phyloP scores from a whole-genome alignment of 176 grass and related monocot species.

The Triticum turgidum region DNA sequence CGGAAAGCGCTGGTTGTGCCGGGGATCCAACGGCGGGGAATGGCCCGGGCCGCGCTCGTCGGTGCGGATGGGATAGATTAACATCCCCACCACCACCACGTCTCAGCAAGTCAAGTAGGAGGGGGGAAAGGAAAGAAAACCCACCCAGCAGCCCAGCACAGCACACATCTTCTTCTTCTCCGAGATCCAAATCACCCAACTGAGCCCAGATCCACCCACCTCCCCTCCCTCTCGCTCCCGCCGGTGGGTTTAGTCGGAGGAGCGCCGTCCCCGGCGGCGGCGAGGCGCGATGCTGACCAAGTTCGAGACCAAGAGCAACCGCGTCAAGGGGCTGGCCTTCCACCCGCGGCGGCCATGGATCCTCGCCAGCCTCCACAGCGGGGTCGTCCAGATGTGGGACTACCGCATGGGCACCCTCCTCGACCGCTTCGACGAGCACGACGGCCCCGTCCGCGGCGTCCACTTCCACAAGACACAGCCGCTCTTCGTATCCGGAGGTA shows the following conservation, averaged over 20 bases:
- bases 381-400: constrained; percentile 93
- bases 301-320: constrained; percentile 92
- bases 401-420: constrained; percentile 92
- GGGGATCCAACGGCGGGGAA: background rate
- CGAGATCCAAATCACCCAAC: constrained; percentile 19
- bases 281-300: constrained; percentile 71
- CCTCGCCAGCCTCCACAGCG: constrained; percentile 88
- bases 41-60: background rate
- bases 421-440: constrained; percentile 95
- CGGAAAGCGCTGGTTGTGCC: background rate
- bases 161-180: background rate
- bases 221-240: background rate
- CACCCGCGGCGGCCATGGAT: constrained; percentile 87
- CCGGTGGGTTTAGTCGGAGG: background rate
- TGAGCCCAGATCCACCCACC: constrained; percentile 15
- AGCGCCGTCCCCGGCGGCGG: background rate
- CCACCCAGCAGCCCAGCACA: background rate
- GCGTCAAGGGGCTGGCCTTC: constrained; percentile 80
- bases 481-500: constrained; percentile 95
- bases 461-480: constrained; percentile 90
- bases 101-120: background rate
- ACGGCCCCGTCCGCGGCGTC: constrained; percentile 80
- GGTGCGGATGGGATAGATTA: background rate
- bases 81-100: background rate
- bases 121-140: background rate